A percentile compares a stretch with the other conserved stretches of the same genome.
Conservation (phyloP, 768 basidiomycete genomes). For the Tulasnella sp. region DNA sequence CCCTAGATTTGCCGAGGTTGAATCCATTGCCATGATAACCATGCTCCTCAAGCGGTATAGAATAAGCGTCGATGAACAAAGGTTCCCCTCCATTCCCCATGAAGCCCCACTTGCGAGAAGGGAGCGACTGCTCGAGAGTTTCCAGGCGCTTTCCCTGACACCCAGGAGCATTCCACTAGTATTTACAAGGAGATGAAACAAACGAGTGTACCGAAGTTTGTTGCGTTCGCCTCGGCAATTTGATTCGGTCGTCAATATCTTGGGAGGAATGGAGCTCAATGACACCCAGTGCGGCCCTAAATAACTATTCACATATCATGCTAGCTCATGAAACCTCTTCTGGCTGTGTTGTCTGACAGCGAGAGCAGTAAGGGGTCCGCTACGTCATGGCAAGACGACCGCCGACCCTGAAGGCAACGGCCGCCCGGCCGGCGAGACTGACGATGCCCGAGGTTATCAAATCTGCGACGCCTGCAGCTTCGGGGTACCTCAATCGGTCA, state of each 20-base stretch:
- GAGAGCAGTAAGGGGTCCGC: too few relatives aligned
- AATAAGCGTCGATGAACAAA: not conserved
- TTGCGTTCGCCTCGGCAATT: too few relatives aligned
- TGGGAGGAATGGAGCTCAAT: too few relatives aligned
- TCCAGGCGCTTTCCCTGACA: slow-evolving; percentile 5
- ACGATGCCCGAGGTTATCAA: not conserved
- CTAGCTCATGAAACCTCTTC: too few relatives aligned
- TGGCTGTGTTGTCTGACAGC: too few relatives aligned
- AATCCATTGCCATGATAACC: slow-evolving; percentile 15
- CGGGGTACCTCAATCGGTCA: not conserved
- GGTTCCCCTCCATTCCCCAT: not conserved
- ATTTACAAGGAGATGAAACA: slow-evolving; percentile 22
- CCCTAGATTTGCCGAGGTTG: slow-evolving; percentile 30
- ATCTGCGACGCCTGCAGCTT: not conserved
- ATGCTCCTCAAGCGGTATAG: slow-evolving; percentile 17
- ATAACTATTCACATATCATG: too few relatives aligned
- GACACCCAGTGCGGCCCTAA: too few relatives aligned
- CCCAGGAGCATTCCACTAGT: slow-evolving; percentile 25
- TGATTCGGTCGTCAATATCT: too few relatives aligned
- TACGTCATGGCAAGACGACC: too few relatives aligned
- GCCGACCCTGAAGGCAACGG: too few relatives aligned
- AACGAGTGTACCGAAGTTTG: not conserved
- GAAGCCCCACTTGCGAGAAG: slow-evolving; percentile 20
- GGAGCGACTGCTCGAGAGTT: slow-evolving; percentile 23
- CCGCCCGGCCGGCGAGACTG: too few relatives aligned